Percentiles rank a stretch among this genome's conserved stretches.
Evolutionary conservation across 441 rosid genomes (phyloP).

Genomic region (Capsella rubella): DNA sequence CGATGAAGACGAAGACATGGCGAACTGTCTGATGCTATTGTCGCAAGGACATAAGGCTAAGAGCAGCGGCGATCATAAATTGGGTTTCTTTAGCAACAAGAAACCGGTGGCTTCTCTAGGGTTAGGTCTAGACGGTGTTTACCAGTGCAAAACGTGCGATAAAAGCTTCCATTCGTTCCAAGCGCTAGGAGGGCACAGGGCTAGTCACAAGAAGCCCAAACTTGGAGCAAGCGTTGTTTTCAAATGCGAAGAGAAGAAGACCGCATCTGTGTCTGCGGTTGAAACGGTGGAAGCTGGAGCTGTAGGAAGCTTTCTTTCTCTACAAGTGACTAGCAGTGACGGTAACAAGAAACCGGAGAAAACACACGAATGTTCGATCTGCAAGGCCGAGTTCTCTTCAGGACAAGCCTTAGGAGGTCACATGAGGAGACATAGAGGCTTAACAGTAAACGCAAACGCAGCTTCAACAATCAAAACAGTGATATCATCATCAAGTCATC

Average conservation of each 20-base stretch:
- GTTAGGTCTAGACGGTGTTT: slow-evolving; percentile 50
- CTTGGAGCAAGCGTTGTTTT: slow-evolving; percentile 21
- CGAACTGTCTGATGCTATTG: slow-evolving; percentile 63
- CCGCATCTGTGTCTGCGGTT: slow-evolving; percentile 15
- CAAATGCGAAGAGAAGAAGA: slow-evolving; percentile 38
- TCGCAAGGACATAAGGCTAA: slow-evolving; percentile 48
- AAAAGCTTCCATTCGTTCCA: slow-evolving; percentile 68
- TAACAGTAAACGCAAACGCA: slow-evolving; percentile 32
- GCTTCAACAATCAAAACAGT: slow-evolving; percentile 21
- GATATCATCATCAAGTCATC: slow-evolving; percentile 27
- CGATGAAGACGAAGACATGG: slow-evolving; percentile 67
- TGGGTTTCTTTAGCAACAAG: slow-evolving; percentile 28
- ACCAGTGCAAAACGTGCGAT: slow-evolving; percentile 66
- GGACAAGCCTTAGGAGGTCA: slow-evolving; percentile 80
- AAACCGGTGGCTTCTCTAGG: slow-evolving; percentile 37
- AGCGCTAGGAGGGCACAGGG: slow-evolving; percentile 72
- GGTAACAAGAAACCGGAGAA: slow-evolving; percentile 44
- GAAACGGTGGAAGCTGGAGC: slow-evolving; percentile 29
- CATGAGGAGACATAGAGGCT: slow-evolving; percentile 69
- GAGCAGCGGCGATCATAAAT: slow-evolving; percentile 10
- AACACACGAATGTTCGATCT: slow-evolving; percentile 69
- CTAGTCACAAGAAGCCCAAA: slow-evolving; percentile 69
- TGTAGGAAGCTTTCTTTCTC: slow-evolving; percentile 57
- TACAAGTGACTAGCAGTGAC: slow-evolving; percentile 50
- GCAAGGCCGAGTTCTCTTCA: slow-evolving; percentile 67